These are phyloP conservation scores for Axilococcus clingmanii DNA, from an alignment of 139 green algal genomes.

Conservation along the genomic window DNA sequence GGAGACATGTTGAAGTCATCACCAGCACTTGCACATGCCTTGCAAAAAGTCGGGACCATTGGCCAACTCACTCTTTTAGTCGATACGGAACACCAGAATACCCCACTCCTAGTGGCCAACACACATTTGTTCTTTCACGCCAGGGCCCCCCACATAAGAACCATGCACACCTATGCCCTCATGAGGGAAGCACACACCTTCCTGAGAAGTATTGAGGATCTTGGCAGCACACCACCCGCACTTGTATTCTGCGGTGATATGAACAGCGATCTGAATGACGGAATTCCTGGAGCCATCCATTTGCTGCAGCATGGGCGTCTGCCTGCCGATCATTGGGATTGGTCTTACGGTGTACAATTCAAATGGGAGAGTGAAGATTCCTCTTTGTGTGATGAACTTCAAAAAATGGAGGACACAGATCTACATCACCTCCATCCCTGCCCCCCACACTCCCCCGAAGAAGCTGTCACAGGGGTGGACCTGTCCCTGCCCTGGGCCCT, in stretches of 20 bases:
- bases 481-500: conserved; percentile 40
- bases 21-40: conserved; percentile 40
- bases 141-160: conserved; percentile 74
- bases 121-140: conserved; percentile 93
- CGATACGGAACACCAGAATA: not conserved
- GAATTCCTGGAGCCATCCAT: conserved; percentile 74
- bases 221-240: conserved; percentile 16
- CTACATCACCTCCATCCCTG: conserved; percentile 3
- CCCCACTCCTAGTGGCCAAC: conserved; percentile 59
- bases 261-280: conserved; percentile 80
- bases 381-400: conserved; percentile 9
- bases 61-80: conserved; percentile 56
- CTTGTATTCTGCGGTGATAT: conserved; percentile 77
- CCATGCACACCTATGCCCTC: conserved; percentile 68
- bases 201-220: conserved; percentile 3
- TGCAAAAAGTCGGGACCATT: conserved; percentile 71
- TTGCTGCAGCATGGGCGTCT: conserved; percentile 58
- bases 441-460: not conserved
- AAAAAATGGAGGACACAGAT: conserved; percentile 18
- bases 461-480: conserved; percentile 34
- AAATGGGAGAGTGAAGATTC: conserved; percentile 42
- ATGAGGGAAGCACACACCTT: conserved; percentile 44
- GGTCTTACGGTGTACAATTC: conserved; percentile 56
- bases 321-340: conserved; percentile 69
- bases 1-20: conserved; percentile 48